Evolutionary conservation across 805 yeast genomes (phyloP).

Genomic region (Metschnikowia cubensis): DNA sequence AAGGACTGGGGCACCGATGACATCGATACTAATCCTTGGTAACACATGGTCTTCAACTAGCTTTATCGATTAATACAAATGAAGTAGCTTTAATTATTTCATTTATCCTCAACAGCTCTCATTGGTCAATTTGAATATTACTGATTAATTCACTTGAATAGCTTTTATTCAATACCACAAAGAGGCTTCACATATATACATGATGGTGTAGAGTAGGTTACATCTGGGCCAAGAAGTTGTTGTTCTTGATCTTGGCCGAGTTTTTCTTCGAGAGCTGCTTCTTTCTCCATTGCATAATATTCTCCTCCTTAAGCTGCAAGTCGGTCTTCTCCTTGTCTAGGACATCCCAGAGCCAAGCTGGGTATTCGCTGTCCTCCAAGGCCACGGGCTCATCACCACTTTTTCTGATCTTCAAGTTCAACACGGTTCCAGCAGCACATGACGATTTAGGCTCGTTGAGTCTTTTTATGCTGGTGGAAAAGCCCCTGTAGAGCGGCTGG

Average conservation of each 20-base stretch:
- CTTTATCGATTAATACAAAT: too few species aligned
- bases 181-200: conserved; percentile 10
- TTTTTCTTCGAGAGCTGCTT: conserved; percentile 66
- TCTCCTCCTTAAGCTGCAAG: conserved; percentile 53
- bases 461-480: conserved; percentile 9
- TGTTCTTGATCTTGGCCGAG: conserved; percentile 66
- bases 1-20: conserved; percentile 47
- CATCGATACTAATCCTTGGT: conserved; percentile 70
- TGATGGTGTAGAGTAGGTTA: conserved; percentile 6
- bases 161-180: background rate
- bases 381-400: conserved; percentile 88
- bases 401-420: conserved; percentile 70
- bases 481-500: conserved; percentile 9
- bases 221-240: conserved; percentile 61
- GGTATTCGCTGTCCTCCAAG: conserved; percentile 81
- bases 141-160: too few species aligned
- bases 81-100: background rate
- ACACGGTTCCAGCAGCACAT: conserved; percentile 67
- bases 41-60: background rate
- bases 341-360: conserved; percentile 90
- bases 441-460: conserved; percentile 34
- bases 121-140: too few species aligned
- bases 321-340: conserved; percentile 64
- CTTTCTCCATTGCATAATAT: conserved; percentile 60
- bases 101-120: background rate